Conservation (phyloP, 495 filamentous ascomycete genomes). For the Annulohypoxylon nitens region DNA sequence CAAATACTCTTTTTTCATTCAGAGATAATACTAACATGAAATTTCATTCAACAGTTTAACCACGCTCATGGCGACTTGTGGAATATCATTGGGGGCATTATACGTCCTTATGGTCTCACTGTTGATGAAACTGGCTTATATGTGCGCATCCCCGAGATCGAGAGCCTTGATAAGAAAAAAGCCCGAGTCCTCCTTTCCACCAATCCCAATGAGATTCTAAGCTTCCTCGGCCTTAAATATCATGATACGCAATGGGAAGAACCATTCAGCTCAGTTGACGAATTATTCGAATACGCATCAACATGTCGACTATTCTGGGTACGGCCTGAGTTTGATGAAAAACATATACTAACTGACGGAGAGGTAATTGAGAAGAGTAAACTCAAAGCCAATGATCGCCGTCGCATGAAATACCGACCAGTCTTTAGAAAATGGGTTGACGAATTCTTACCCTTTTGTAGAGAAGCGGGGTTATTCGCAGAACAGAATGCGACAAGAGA, state of each 20-base stretch:
- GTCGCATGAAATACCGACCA: constrained; percentile 59
- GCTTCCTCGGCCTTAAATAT: constrained; percentile 69
- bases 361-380: constrained; percentile 47
- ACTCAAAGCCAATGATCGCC: constrained; percentile 66
- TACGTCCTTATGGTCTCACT: constrained; percentile 72
- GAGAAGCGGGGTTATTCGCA: constrained; percentile 49
- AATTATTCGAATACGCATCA: constrained; percentile 67
- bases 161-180: constrained; percentile 65
- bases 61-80: constrained; percentile 74
- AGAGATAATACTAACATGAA: neutral
- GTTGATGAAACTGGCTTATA: constrained; percentile 70
- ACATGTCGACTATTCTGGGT: constrained; percentile 67
- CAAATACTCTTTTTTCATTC: neutral
- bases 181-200: constrained; percentile 68
- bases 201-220: constrained; percentile 64
- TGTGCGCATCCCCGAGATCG: constrained; percentile 73
- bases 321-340: constrained; percentile 10
- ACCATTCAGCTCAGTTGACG: constrained; percentile 63
- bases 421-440: constrained; percentile 66
- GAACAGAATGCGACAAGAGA: constrained; percentile 45
- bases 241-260: constrained; percentile 53
- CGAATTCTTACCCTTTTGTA: constrained; percentile 64
- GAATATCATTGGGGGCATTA: constrained; percentile 72
- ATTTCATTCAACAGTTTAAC: constrained; percentile 58
- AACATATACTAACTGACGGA: constrained; percentile 29